Base-by-base conservation (phyloP, 768 basidiomycete genomes). In the Phaeotremella skinneri region DNA sequence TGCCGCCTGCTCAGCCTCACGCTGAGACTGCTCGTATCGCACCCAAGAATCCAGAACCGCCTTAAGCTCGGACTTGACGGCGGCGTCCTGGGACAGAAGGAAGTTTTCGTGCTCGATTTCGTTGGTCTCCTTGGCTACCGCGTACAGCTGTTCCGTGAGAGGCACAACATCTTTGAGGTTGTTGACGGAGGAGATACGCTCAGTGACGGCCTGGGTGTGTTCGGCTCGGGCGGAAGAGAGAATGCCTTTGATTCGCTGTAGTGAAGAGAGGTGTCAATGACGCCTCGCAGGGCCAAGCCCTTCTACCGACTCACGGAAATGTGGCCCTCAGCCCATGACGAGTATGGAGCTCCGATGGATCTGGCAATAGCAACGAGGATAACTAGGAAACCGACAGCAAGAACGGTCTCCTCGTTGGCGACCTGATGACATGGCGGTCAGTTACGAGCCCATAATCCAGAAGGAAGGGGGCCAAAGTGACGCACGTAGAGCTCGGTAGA, bases 1-100 rank as follows among this genome's bases (percentile, higher is more conserved):
- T 51, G 90, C 89, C 30, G 85, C 83, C 83, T 99, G 96, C 81
- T 99, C 91, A 73, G 84, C 88, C 82, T 99, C 93, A 82, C 96
- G 91, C 75, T 85, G 82, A 77, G 93, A 90, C 76, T 96, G 93
- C 82, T 98, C 94, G 79, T 86, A 92, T 76, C 96, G 89, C 57
- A 92, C 94, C 93, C 93, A 96, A 77, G 89, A 90, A 82, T 98
- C 96, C 56, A 99, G 85, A 39, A 98, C 93, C 29, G 87, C 70
- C 81, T 97, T 98, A 74, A 97, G 81, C 81, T 99, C 96, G 43
- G 88, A 64, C 29, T 92, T 85, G 73, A 98, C 80, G 42, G 84
- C 85, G 59, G 87, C 85, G 79, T 90, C 88, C 81, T 99, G 96
- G 69, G 85, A 84, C 75, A 91, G 89, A 47, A 88, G 85, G 70